These are phyloP conservation scores for Bruguiera gymnorhiza DNA, from an alignment of 345 rosid genomes.

Conservation along the genomic window DNA sequence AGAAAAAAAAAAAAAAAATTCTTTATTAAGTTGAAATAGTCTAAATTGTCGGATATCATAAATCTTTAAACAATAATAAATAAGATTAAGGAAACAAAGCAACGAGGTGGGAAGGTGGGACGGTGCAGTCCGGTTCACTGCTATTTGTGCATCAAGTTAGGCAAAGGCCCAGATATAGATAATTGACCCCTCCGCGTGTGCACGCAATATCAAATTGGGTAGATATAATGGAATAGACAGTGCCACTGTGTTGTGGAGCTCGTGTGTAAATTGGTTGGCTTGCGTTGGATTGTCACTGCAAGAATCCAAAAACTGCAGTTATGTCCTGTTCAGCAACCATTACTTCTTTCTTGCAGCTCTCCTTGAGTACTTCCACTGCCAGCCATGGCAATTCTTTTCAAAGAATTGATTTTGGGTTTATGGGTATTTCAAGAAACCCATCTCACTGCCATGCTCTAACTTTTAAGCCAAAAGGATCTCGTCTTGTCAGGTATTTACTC, in stretches of 20 bases:
- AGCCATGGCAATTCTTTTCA: conserved; percentile 14
- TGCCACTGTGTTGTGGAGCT: not conserved
- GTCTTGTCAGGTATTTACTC: conserved; percentile 19
- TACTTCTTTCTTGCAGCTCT: conserved; percentile 13
- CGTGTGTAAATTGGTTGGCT: not conserved
- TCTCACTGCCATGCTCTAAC: not conserved
- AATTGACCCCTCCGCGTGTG: no score
- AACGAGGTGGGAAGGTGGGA: no score
- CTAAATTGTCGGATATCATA: no score
- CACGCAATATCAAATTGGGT: no score
- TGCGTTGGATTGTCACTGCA: not conserved
- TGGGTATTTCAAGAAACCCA: conserved; percentile 8
- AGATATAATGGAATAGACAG: no score
- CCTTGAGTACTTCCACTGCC: not conserved
- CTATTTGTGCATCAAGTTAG: no score
- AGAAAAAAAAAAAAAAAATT: no score
- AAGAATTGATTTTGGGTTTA: conserved; percentile 18
- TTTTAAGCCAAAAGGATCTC: conserved; percentile 21
- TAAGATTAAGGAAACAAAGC: no score
- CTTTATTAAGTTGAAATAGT: no score
- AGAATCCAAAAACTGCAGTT: not conserved
- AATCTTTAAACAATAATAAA: no score
- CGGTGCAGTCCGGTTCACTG: no score
- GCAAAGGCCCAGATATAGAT: no score
- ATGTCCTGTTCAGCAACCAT: not conserved